A percentile compares a stretch with the other conserved stretches of the same genome.
These are phyloP conservation scores for Vanrija pseudolonga DNA, from an alignment of 1,284 basidiomycete genomes.

Conservation along the genomic window DNA sequence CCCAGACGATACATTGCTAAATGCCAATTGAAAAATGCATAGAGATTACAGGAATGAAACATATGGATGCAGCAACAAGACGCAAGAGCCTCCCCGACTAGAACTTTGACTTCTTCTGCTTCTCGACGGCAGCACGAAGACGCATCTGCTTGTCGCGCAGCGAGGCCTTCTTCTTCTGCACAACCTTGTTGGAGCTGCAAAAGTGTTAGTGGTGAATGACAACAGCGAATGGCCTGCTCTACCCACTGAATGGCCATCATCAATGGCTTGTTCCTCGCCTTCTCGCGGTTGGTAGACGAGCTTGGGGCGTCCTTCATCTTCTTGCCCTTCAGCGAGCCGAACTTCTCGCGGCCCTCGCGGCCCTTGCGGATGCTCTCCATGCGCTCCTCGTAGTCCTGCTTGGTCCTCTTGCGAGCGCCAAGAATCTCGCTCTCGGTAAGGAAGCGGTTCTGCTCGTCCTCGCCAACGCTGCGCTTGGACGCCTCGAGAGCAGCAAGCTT, in stretches of 20 bases:
- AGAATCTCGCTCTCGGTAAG: constrained; percentile 89
- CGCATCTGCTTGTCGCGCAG: constrained; percentile 66
- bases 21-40: no score
- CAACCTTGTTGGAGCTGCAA: constrained; percentile 45
- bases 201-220: background rate
- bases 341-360: constrained; percentile 93
- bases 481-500: constrained; percentile 77
- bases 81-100: constrained; percentile 17
- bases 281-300: constrained; percentile 83
- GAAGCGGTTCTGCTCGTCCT: constrained; percentile 59
- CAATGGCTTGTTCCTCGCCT: constrained; percentile 83
- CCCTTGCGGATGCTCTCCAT: constrained; percentile 89
- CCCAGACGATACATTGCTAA: no score
- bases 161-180: constrained; percentile 80
- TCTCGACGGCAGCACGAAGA: constrained; percentile 45
- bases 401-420: constrained; percentile 89
- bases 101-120: constrained; percentile 48
- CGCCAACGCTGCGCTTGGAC: constrained; percentile 55
- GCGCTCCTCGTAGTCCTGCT: constrained; percentile 91
- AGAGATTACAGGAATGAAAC: no score
- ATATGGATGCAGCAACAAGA: background rate
- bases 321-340: constrained; percentile 82
- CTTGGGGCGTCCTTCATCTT: constrained; percentile 73
- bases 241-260: constrained; percentile 81
- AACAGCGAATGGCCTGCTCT: background rate